phyloP scores from a whole-genome alignment of 441 rosid genomes.

The Kokia cookei region DNA sequence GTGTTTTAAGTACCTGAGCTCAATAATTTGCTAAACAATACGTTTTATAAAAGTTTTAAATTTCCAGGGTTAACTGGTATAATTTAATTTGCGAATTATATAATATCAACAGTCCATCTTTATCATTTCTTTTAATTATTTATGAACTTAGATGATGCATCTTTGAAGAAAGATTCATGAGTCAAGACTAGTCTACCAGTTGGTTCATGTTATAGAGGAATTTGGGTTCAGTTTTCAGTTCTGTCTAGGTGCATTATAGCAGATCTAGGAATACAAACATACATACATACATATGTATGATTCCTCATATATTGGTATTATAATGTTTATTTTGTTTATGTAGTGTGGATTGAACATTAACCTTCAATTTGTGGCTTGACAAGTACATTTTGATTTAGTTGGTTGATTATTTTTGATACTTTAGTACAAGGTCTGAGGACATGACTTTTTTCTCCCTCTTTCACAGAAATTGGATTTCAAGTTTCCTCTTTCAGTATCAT shows the following conservation, averaged over 20 bases:
- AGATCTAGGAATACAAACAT: background rate
- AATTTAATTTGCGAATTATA: background rate
- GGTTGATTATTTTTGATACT: background rate
- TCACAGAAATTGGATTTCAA: slow-evolving; percentile 89
- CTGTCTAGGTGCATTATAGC: background rate
- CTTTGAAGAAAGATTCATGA: background rate
- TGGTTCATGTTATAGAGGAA: background rate
- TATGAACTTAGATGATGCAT: background rate
- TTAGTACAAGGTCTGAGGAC: background rate
- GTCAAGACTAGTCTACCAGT: background rate
- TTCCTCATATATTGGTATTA: background rate
- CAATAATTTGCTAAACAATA: background rate
- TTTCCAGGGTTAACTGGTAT: background rate
- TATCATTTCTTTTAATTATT: background rate
- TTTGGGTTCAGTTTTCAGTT: background rate
- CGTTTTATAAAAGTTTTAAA: background rate
- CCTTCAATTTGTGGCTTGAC: background rate
- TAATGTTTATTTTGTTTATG: background rate
- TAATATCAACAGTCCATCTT: background rate
- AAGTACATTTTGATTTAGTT: background rate
- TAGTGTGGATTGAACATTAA: background rate
- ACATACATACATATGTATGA: background rate
- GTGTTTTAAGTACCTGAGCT: background rate
- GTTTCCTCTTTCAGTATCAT: slow-evolving; percentile 85
- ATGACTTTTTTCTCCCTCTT: background rate